These are phyloP conservation scores for Zalaria sp. DNA, from an alignment of 2,329 filamentous ascomycete genomes.

Conservation along the genomic window DNA sequence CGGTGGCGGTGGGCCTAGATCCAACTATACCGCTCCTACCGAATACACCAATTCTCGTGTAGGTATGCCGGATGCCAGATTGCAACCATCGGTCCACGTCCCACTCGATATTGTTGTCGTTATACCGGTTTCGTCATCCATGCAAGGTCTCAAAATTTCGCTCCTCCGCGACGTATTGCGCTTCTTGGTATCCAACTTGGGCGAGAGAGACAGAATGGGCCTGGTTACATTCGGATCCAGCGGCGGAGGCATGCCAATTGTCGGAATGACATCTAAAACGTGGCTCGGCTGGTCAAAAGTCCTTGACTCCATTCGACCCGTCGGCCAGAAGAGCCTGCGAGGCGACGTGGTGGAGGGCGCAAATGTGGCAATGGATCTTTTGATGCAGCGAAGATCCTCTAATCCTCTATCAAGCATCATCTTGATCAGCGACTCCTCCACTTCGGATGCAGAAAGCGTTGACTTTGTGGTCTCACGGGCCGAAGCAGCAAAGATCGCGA, in stretches of 20 bases:
- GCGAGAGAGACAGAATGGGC: slow-evolving; percentile 91
- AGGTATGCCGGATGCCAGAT: slow-evolving; percentile 27
- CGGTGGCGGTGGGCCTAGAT: slow-evolving; percentile 53
- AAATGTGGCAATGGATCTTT: slow-evolving; percentile 93
- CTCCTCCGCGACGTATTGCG: slow-evolving; percentile 80
- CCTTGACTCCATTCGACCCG: slow-evolving; percentile 74
- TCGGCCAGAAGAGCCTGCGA: slow-evolving; percentile 90
- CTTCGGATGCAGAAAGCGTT: slow-evolving; percentile 84
- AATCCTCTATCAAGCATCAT: slow-evolving; percentile 93
- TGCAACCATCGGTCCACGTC: slow-evolving; percentile 54
- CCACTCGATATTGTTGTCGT: slow-evolving; percentile 93
- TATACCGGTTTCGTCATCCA: slow-evolving; percentile 91
- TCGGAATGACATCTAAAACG: slow-evolving; percentile 94
- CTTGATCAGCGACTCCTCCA: slow-evolving; percentile 93
- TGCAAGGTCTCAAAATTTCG: slow-evolving; percentile 98
- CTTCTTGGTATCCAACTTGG: slow-evolving; percentile 80
- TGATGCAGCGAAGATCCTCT: slow-evolving; percentile 94
- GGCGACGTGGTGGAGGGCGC: slow-evolving; percentile 95
- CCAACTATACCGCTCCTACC: slow-evolving; percentile 74
- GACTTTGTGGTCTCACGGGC: slow-evolving; percentile 95
- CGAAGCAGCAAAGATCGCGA: slow-evolving; percentile 94
- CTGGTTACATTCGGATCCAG: slow-evolving; percentile 94
- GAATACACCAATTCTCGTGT: slow-evolving; percentile 66
- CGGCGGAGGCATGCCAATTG: slow-evolving; percentile 80
- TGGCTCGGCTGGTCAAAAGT: slow-evolving; percentile 88